phyloP scores from a whole-genome alignment of 2,329 filamentous ascomycete species.

The Lasiodiplodia citricola region DNA sequence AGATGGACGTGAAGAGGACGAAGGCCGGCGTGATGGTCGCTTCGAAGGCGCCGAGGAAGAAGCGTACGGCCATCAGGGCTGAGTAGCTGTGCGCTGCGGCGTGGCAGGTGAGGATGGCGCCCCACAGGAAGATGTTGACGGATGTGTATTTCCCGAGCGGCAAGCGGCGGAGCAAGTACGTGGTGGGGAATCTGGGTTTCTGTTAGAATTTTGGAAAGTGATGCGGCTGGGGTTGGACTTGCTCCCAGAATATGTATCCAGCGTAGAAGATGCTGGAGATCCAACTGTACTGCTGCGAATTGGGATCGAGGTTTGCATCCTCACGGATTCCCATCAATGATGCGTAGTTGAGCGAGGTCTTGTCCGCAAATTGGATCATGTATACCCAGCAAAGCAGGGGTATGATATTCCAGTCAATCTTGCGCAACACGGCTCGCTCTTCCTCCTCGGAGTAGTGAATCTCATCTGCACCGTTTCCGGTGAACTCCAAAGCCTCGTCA shows the following conservation, averaged over 20 bases:
- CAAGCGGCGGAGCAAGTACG: conserved; percentile 58
- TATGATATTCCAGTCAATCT: conserved; percentile 58
- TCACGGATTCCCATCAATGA: conserved; percentile 68
- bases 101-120: conserved; percentile 29
- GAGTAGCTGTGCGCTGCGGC: conserved; percentile 50
- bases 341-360: conserved; percentile 65
- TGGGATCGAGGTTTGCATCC: conserved; percentile 56
- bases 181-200: not conserved
- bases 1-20: conserved; percentile 58
- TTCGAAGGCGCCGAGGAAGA: conserved; percentile 45
- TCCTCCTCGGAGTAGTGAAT: conserved; percentile 31
- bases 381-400: conserved; percentile 65
- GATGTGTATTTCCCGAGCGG: conserved; percentile 66
- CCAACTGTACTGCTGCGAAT: conserved; percentile 62
- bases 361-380: conserved; percentile 67
- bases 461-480: not conserved
- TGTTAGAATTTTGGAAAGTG: not conserved
- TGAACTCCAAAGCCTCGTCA: not conserved
- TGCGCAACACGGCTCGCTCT: conserved; percentile 46
- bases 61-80: conserved; percentile 47
- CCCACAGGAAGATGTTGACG: conserved; percentile 58
- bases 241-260: not conserved
- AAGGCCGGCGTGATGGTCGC: conserved; percentile 56
- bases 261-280: conserved; percentile 57
- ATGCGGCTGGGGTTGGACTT: not conserved